Evolutionary conservation across 169 alveolate species (phyloP).

Genomic region (Plasmodium adleri): DNA sequence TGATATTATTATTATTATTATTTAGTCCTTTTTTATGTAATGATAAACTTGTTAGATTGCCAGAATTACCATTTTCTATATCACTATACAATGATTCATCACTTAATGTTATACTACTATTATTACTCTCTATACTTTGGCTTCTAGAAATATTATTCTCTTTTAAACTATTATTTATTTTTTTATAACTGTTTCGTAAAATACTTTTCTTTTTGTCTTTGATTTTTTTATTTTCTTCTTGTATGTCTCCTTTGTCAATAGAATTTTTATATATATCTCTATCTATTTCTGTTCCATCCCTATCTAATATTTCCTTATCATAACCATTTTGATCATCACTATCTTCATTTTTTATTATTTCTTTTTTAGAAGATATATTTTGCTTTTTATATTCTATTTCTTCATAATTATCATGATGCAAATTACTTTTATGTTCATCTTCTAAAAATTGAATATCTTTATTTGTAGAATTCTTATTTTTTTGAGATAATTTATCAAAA

Average conservation of each 20-base stretch:
- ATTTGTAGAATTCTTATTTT: neutral
- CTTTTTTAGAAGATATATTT: neutral
- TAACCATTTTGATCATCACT: neutral
- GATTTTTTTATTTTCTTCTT: neutral
- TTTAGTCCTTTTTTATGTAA: neutral
- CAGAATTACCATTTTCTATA: conserved; percentile 33
- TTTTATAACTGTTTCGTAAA: neutral
- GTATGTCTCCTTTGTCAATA: neutral
- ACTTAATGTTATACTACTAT: conserved; percentile 19
- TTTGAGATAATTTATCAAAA: neutral
- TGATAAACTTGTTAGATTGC: neutral
- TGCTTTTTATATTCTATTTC: neutral
- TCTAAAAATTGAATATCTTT: neutral
- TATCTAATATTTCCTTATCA: neutral
- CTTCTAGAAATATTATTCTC: neutral
- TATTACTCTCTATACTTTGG: conserved; percentile 10
- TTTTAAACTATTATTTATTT: neutral
- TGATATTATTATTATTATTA: neutral
- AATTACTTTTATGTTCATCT: neutral
- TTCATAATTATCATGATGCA: neutral
- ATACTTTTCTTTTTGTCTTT: neutral
- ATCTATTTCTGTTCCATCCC: neutral
- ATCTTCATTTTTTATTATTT: neutral
- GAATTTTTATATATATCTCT: neutral
- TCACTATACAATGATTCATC: conserved; percentile 20